phyloP scores from a whole-genome alignment of 441 rosid genomes.

The Macaranga tanarius region DNA sequence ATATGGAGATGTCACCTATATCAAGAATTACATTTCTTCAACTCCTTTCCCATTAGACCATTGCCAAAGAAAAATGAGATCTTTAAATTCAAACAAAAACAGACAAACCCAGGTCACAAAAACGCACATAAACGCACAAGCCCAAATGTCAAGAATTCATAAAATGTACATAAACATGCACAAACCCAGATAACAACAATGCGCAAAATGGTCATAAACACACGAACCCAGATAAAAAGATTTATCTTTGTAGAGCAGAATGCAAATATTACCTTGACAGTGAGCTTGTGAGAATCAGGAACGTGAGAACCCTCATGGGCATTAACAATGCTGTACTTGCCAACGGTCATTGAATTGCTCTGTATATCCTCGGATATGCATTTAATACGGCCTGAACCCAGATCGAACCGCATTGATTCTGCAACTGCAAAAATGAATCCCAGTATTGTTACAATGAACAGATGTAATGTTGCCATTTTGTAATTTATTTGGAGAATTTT shows the following conservation, averaged over 20 bases:
- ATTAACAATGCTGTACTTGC: conserved; percentile 57
- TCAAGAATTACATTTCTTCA: neutral
- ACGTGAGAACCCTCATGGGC: conserved; percentile 48
- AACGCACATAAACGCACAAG: neutral
- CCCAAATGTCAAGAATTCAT: neutral
- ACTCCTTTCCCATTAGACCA: no score
- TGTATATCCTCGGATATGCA: conserved; percentile 88
- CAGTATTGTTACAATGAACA: conserved; percentile 17
- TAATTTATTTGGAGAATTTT: no score
- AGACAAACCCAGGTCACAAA: neutral
- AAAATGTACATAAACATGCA: neutral
- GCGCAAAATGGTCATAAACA: neutral
- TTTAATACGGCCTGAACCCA: conserved; percentile 57
- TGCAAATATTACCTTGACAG: conserved; percentile 48
- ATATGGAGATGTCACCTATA: conserved; percentile 65
- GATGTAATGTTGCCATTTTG: conserved; percentile 26
- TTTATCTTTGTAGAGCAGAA: neutral
- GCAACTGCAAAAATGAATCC: conserved; percentile 26
- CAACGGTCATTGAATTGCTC: conserved; percentile 55
- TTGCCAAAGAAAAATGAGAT: neutral
- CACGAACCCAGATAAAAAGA: neutral
- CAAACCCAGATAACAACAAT: neutral
- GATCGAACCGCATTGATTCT: conserved; percentile 62
- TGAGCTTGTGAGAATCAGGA: conserved; percentile 58
- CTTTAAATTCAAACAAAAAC: neutral